Evolutionary conservation across 331 rosid species (phyloP).

Genomic region (Pyracantha coccinea): DNA sequence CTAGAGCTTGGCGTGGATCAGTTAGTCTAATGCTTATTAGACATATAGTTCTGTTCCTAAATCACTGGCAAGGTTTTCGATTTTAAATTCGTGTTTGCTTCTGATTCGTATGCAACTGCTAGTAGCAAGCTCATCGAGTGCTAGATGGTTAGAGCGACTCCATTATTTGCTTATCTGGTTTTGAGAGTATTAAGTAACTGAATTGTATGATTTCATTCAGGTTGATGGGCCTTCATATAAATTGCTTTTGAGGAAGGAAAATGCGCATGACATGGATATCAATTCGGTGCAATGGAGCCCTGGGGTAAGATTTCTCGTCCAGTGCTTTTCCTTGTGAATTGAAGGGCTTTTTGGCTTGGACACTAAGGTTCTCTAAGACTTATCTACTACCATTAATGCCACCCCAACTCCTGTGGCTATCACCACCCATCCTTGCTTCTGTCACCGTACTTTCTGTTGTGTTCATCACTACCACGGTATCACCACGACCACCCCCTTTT

Average conservation of each 20-base stretch:
- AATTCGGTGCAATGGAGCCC: slow-evolving; percentile 89
- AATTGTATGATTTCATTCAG: slow-evolving; percentile 23
- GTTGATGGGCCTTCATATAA: slow-evolving; percentile 60
- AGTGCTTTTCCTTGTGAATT: background rate
- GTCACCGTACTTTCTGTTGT: background rate
- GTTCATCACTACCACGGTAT: background rate
- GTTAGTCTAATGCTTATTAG: background rate
- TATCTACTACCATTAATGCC: background rate
- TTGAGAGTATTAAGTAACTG: background rate
- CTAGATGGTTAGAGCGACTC: background rate
- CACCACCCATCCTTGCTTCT: background rate
- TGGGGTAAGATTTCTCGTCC: slow-evolving; percentile 59
- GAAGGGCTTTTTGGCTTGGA: background rate
- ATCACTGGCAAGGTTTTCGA: no score
- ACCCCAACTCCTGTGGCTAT: background rate
- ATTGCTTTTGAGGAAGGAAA: slow-evolving; percentile 64
- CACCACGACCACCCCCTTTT: background rate
- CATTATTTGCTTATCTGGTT: background rate
- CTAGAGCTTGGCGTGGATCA: background rate
- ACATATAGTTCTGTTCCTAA: no score
- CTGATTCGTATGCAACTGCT: no score
- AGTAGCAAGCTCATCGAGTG: background rate
- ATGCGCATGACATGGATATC: slow-evolving; percentile 83
- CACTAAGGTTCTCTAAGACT: background rate
- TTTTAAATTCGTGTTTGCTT: no score